Base-by-base conservation (phyloP, 495 filamentous ascomycete species). In the Thermothielavioides terrestris region DNA sequence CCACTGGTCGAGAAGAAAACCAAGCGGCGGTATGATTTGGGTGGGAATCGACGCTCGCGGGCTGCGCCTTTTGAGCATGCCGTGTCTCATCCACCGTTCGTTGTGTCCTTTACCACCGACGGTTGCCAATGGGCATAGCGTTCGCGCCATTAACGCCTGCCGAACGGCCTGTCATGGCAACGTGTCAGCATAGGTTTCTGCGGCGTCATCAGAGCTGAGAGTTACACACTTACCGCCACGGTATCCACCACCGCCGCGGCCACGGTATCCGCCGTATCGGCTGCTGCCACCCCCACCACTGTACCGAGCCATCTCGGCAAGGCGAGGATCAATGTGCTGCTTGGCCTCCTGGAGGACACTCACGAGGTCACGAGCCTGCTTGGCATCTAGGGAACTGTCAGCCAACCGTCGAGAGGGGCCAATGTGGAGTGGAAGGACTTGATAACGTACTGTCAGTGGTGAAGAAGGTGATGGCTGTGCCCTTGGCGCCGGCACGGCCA, bases 381-480 rank as follows among this genome's bases (percentile, higher is more conserved):
- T 98, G 54, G 88, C 80, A 71, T 98, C 92, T 95, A 53, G 21
- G 15, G 15, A 25, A 27, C 25, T 39, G 63, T 77, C 63, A 74
- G 66, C 43, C 39, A 28, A 30, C 51, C 31, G 54, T 15, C 17
- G n/a, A 42, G 7, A 54, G 40, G 17, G 1, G 20, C 4, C 11
- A 30, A 14, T 37, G 14, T 49, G 28, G 35, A 14, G 31, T 26
- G 37, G 14, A 31, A 41, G 12, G 42, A 14, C 41, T 53, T n/a
- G n/a, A n/a, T n/a, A 46, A 83, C 89, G 68, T 81, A 95, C 89
- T 95, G 70, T 97, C 92, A 84, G 92, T 88, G 66, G 92, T 98
- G 74, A 98, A 96, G 61, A 96, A 79, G 42, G 91, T 96, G 63
- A 96, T 94, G 55, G 91, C 91, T 58, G 87, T 87, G 67, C 91